Evolutionary conservation across 179 eudicot genomes (phyloP).

Genomic region (Heliamphora pulchella): DNA sequence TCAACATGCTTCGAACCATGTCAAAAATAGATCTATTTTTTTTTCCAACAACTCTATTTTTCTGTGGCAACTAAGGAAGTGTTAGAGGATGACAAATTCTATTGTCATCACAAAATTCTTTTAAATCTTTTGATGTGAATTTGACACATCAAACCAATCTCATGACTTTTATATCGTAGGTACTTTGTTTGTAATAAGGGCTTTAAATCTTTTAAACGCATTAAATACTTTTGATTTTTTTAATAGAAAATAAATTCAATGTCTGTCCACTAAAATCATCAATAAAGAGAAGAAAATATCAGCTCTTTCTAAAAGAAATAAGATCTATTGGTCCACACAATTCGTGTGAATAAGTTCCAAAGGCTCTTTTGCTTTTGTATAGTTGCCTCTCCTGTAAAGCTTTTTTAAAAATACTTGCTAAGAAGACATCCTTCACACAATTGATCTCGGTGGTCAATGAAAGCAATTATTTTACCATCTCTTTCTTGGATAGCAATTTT

Average conservation of each 20-base stretch:
- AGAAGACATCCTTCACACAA: slow-evolving; percentile 13
- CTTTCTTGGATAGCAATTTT: background rate
- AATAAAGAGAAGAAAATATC: background rate
- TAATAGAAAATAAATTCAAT: background rate
- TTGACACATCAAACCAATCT: background rate
- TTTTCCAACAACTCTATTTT: background rate
- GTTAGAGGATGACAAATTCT: background rate
- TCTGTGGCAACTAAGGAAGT: background rate
- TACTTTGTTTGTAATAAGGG: background rate
- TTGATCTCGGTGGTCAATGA: background rate
- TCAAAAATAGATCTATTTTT: background rate
- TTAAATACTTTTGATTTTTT: background rate
- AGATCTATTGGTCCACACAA: background rate
- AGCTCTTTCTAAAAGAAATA: background rate
- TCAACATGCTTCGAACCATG: background rate
- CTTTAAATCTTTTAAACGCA: background rate
- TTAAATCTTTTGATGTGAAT: background rate
- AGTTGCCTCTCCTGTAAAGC: background rate
- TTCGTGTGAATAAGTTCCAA: background rate
- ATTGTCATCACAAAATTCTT: background rate
- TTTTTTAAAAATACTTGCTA: background rate
- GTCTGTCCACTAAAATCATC: background rate
- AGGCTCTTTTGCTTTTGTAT: background rate
- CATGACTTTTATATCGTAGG: background rate
- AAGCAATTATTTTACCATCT: slow-evolving; percentile 11